Base-by-base conservation (phyloP, 2,329 filamentous ascomycete genomes). In the Apiospora saccharicola region DNA sequence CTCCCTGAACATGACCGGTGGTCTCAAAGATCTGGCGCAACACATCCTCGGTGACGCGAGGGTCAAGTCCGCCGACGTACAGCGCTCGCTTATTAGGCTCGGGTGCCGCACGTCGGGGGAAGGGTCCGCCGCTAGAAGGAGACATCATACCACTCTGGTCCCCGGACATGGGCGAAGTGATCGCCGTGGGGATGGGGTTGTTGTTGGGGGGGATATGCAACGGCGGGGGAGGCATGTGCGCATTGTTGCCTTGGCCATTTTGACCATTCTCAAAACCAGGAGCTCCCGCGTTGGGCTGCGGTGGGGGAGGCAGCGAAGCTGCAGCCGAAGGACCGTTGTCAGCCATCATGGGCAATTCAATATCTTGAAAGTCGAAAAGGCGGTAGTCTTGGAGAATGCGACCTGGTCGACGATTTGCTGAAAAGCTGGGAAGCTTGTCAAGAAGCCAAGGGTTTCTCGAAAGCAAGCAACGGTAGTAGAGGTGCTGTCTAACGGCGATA, bases 21-120 rank as follows among this genome's bases (percentile, higher is more conserved):
- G 96, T 99, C 87, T 99, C 96, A 80, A 99, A 99, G 79, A 98
- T 98, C 84, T 98, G 96, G 80, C 95, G 94, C 82, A 98, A 85
- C 72, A 98, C 94, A 81, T 98, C 96, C 84, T 98, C 96, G 44
- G 96, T 98, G 75, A 98, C 96, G 76, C 96, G 91, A 79, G 95
- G 94, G 82, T 99, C 96, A 77, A 99, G 87, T 71, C 96, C 96
- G 75, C 96, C 96, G 73, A 99, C 94, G 80, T 99, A 99, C 74
- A 99, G 87, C 72, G 96, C 96, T 80, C 96, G 91, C 90, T 99
- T 99, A 88, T 99, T 99, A 75, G 96, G 96, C 87, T 99, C 96
- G 71, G 96, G 96, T 70, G 96, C 96, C 74, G 95, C 93, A 81
- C 96, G 95, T 79, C 96, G 93, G 71, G 93, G 90, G 80, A 94